Evolutionary conservation across 2,329 filamentous ascomycete species (phyloP), one percentile per base, ranked within the genome.

Genomic region (Verticillium nubilum): DNA sequence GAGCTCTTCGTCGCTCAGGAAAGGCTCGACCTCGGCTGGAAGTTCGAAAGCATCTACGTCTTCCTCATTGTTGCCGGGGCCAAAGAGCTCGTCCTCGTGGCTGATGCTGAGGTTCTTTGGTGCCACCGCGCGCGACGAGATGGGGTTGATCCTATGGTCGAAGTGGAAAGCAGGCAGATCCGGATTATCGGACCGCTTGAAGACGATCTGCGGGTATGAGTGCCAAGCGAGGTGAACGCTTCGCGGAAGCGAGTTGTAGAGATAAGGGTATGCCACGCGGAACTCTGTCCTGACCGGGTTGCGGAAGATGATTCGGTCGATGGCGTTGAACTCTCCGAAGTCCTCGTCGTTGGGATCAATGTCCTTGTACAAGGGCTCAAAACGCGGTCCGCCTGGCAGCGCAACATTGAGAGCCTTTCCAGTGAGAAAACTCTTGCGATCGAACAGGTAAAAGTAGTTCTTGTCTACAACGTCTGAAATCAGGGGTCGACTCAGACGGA

Each of bases 321-420:
- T 99, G 33, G 95, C 95, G 70, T 99, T 99, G 82, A 99, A 99
- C 75, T 99, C 95, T 75, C 95, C 95, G 75, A 99, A 99, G 71
- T 99, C 95, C 74, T 99, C 95, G 67, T 98, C 94, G 68, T 99
- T 99, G 2, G 95, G 95, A 73, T 99, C 93, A 62, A 99, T 93
- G 68, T 99, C 95, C 76, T 99, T 99, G 81, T 97, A 99, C 23
- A 99, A 74, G 26, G 95, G 95, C 75, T 99, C 95, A 64, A 99
- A 99, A 29, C 95, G 88, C 62, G 95, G 95, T 10, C 95, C 96
- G 71, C 95, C 95, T n/a, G 95, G 95, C 58, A 99, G 91, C 10
- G 96, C 94, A 57, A 99, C 94, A 67, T 99, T 99, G 52, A 99
- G 80, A 0, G 95, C 95, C 76, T 99, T 99, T 33, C 95, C 94